Evolutionary conservation across 129 eudicot genomes (phyloP).

Genomic region (Flaveria sonorensis): DNA sequence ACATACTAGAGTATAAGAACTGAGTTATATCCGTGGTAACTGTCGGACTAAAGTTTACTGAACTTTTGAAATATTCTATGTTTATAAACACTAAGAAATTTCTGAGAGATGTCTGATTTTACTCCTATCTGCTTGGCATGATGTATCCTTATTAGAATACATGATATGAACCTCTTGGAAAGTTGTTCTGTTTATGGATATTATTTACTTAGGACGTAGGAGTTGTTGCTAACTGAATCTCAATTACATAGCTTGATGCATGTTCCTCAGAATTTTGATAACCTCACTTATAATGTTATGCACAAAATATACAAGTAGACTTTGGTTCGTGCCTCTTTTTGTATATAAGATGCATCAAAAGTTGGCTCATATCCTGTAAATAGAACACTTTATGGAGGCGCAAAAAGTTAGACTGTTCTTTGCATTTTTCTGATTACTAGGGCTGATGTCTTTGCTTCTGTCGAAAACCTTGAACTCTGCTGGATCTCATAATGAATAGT

Average conservation of each 20-base stretch:
- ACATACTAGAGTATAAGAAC: background rate
- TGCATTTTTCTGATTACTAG: slow-evolving; percentile 10
- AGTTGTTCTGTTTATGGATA: background rate
- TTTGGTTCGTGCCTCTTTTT: background rate
- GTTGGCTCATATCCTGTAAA: background rate
- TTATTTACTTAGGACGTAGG: background rate
- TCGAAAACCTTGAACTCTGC: background rate
- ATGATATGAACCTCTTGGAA: background rate
- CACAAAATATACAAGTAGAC: slow-evolving; percentile 11
- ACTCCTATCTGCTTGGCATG: slow-evolving; percentile 6
- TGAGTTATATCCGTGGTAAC: background rate
- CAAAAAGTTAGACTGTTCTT: background rate
- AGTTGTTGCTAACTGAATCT: too few relatives aligned
- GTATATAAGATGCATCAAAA: background rate
- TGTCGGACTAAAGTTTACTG: background rate
- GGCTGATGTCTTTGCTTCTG: slow-evolving; percentile 2
- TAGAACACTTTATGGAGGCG: background rate
- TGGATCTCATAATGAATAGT: background rate
- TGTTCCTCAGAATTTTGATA: background rate
- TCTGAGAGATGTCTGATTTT: slow-evolving; percentile 3
- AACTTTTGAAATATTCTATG: too few relatives aligned
- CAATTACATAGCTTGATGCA: slow-evolving; percentile 11
- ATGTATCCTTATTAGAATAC: slow-evolving; percentile 8
- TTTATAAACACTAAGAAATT: too few relatives aligned
- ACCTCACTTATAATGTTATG: background rate